Base-by-base conservation (phyloP, 2,329 filamentous ascomycete species). In the Paraconiothyrium sp. region DNA sequence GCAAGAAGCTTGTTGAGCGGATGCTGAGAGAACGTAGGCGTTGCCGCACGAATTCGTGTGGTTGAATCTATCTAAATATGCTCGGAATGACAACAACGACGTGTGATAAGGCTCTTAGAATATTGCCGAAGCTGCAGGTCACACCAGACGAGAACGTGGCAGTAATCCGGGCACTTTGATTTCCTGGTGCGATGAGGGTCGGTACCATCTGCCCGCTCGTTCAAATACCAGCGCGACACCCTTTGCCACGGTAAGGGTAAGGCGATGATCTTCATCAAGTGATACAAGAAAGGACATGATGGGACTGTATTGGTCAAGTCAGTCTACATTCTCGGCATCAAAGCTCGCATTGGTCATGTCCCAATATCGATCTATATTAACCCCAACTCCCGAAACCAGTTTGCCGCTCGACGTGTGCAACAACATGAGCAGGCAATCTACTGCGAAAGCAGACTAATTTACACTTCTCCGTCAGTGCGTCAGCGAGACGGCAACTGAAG, bases 121-220 rank as follows among this genome's bases (percentile, higher is more conserved):
- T 54, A 11, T 32, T 37, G 43, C n/a, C 10, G 13, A 11, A 48
- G 41, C 30, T 46, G 41, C 52, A 35, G 16, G 20, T 51, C 39
- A 35, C 34, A 60, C 22, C 41, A 41, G 16, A 37, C 59, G 32
- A 63, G 35, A 59, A 60, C 58, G 56, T 64, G 59, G 60, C 47
- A 54, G 39, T 54, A 37, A 60, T 54, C 50, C 39, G 41, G 11
- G 41, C 16, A 46, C 50, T 46, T 59, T 52, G 27, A 24, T 54
- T 49, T 35, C 34, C 11, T 41, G 47, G 30, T n/a, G 14, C n/a
- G 58, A 50, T 27, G 20, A 59, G 30, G 52, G 34, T 68, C 62
- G 61, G 62, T n/a, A 37, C 30, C 35, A 64, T 66, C 54, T 57
- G 30, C 62, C 63, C 63, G 59, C 34, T 50, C 50, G 14, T 50